A percentile compares a stretch with the other conserved stretches of the same genome.
These are phyloP conservation scores for Xylaria venustula DNA, from an alignment of 495 filamentous ascomycete genomes.

Conservation along the genomic window DNA sequence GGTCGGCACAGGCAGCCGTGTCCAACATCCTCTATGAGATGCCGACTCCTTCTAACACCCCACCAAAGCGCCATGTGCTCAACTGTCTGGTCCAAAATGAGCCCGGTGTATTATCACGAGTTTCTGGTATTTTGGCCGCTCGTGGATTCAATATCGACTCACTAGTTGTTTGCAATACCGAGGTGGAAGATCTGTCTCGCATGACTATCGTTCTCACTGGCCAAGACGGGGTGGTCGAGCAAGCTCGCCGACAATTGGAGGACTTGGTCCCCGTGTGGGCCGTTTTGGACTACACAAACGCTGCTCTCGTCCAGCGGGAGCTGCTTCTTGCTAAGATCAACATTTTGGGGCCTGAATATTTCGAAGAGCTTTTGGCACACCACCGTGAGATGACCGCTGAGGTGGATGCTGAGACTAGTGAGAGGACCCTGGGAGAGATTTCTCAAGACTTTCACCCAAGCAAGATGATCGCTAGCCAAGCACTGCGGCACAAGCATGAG, in stretches of 20 bases:
- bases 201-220: conserved; percentile 98
- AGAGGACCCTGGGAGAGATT: conserved; percentile 37
- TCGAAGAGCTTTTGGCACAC: conserved; percentile 91
- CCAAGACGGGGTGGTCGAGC: conserved; percentile 96
- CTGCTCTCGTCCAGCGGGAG: conserved; percentile 94
- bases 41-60: conserved; percentile 74
- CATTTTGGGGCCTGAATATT: conserved; percentile 94
- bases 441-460: conserved; percentile 82
- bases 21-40: conserved; percentile 99
- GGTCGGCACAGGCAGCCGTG: conserved; percentile 93
- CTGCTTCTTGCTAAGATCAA: conserved; percentile 95
- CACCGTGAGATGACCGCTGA: conserved; percentile 70
- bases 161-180: conserved; percentile 94
- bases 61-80: conserved; percentile 90
- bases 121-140: conserved; percentile 94
- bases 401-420: conserved; percentile 30
- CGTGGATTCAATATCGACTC: conserved; percentile 99
- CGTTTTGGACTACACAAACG: conserved; percentile 89
- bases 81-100: conserved; percentile 99
- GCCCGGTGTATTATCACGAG: conserved; percentile 91
- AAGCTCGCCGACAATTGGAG: conserved; percentile 91
- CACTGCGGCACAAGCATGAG: conserved; percentile 92
- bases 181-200: conserved; percentile 94
- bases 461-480: conserved; percentile 79
- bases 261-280: conserved; percentile 98